Percentiles rank a stretch among this genome's conserved stretches.
phyloP scores from a whole-genome alignment of 1,284 basidiomycete genomes.

The Austroboletus sp. region DNA sequence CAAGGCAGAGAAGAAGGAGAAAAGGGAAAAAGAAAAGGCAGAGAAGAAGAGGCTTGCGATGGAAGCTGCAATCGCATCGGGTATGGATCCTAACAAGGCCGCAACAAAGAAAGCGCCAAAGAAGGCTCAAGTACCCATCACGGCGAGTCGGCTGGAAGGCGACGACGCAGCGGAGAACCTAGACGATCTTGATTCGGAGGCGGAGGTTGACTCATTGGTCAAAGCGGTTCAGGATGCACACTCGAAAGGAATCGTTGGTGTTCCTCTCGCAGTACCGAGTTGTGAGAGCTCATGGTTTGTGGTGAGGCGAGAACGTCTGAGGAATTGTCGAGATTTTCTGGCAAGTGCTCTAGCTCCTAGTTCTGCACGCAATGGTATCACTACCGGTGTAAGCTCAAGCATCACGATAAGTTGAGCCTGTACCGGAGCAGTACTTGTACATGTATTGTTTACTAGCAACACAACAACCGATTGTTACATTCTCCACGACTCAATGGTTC shows the following conservation, averaged over 20 bases:
- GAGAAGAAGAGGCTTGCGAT: conserved; percentile 66
- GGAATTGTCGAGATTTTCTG: conserved; percentile 63
- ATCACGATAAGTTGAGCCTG: conserved; percentile 18
- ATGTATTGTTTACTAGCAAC: not conserved
- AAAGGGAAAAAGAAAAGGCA: conserved; percentile 67
- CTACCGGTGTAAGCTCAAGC: conserved; percentile 14
- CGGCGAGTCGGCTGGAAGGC: conserved; percentile 41
- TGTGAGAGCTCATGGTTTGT: conserved; percentile 65
- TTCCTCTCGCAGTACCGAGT: conserved; percentile 45
- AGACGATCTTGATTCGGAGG: conserved; percentile 74
- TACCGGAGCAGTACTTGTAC: not conserved
- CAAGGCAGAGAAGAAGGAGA: conserved; percentile 75
- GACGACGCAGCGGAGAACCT: conserved; percentile 66
- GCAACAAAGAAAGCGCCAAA: conserved; percentile 54
- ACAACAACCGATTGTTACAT: not conserved
- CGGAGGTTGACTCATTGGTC: conserved; percentile 56
- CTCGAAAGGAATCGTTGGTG: conserved; percentile 44
- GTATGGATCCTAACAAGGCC: conserved; percentile 42
- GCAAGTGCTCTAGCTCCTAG: conserved; percentile 44
- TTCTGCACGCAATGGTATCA: conserved; percentile 23
- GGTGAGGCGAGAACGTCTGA: conserved; percentile 59
- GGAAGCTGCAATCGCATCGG: conserved; percentile 59
- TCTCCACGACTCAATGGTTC: conserved; percentile 49
- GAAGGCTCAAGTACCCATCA: conserved; percentile 39
- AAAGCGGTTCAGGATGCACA: conserved; percentile 50